Percentiles rank a stretch among this genome's conserved stretches.
Evolutionary conservation across 1,284 basidiomycete genomes (phyloP).

Genomic region (Fomitopsis betulina): DNA sequence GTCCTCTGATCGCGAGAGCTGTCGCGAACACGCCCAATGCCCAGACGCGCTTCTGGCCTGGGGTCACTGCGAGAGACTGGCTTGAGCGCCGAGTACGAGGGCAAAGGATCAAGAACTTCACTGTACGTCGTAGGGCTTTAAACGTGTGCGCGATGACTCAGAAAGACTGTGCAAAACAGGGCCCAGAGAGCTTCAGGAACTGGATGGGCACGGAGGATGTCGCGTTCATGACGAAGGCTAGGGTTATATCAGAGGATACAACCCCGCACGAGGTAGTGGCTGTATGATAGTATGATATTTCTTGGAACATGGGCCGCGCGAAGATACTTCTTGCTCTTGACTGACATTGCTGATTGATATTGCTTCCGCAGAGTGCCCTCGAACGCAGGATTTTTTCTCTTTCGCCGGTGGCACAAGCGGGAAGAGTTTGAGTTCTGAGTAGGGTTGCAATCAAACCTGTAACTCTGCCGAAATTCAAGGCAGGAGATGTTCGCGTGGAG

Average conservation of each 20-base stretch:
- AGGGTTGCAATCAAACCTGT: too few relatives aligned
- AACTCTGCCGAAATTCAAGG: too few relatives aligned
- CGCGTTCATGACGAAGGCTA: neutral
- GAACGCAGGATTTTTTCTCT: too few relatives aligned
- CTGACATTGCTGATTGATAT: too few relatives aligned
- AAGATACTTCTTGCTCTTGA: too few relatives aligned
- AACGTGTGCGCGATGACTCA: neutral
- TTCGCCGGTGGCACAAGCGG: too few relatives aligned
- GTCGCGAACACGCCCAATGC: constrained; percentile 9
- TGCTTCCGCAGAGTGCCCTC: too few relatives aligned
- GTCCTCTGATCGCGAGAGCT: constrained; percentile 16
- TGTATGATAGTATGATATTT: neutral
- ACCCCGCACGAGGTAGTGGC: neutral
- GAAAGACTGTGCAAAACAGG: neutral
- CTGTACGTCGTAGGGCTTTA: neutral
- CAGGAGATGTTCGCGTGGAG: too few relatives aligned
- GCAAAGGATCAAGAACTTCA: constrained; percentile 17
- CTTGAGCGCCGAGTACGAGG: constrained; percentile 18
- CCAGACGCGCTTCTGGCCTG: constrained; percentile 11
- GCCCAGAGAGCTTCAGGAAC: constrained; percentile 4
- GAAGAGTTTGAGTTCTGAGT: too few relatives aligned
- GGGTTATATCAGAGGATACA: neutral
- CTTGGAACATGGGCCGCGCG: too few relatives aligned
- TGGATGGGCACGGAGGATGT: constrained; percentile 6
- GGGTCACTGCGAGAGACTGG: constrained; percentile 20